Base-by-base conservation (phyloP, 1,139 yeast species). In the Diutina siamensis region DNA sequence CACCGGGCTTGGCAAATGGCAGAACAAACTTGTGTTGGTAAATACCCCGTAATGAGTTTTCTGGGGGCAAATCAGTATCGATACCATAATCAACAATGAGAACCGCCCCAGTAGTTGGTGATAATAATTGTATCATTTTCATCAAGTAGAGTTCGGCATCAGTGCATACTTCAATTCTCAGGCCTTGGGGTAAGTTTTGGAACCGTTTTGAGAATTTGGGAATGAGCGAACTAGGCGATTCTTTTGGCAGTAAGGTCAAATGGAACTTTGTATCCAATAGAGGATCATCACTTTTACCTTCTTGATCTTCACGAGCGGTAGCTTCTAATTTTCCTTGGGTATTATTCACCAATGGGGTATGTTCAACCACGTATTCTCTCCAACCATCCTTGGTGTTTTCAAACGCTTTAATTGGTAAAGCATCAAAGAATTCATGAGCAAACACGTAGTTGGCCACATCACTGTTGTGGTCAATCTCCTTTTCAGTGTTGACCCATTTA, bases 381-480 rank as follows among this genome's bases (percentile, higher is more conserved):
- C 95, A 86, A 0, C 87, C 86, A 17, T 73, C 60, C 31, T 67
- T 63, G 0, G 84, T 77, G 52, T 74, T 74, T 47, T 75, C 72
- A 57, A 83, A 86, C 50, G 81, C 74, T 52, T 82, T 80, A 22
- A 86, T 80, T 0, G 95, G 95, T 49, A 86, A 67, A 0, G 95
- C 95, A 62, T 86, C 95, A 57, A 83, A 86, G 55, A 86, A 86
- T 58, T 86, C 95, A 58, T 86, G 95, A 0, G 94, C 94, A 46
- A 86, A 58, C 8, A 84, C 68, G 57, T 76, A 85, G 50, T 84
- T 82, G 35, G 86, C 74, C 2, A 52, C 50, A 3, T 64, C 66
- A 3, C 65, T 66, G 1, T 60, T 57, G 8, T 65, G 62, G 13
- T 17, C 44, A 10, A 80, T 60, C 48, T 78, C 82, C 49, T 71